Base-by-base conservation (phyloP, 2,329 filamentous ascomycete genomes). In the Simplicillium sp. region DNA sequence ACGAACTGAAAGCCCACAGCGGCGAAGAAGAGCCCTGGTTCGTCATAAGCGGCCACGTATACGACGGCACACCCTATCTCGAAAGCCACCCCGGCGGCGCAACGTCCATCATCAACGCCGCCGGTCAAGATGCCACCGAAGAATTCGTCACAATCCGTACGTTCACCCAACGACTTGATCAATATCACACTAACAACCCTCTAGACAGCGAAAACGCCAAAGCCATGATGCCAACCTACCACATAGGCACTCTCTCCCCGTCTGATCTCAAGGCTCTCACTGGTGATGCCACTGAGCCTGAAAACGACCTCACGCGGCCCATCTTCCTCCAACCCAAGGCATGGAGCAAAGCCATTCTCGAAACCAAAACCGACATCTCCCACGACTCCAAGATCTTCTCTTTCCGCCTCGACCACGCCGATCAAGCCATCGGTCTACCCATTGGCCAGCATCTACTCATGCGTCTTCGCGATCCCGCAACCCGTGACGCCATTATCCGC, bases 71-170 rank as follows among this genome's bases (percentile, higher is more conserved):
- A 1, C 62, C 65, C 2, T 95, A 92, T 56, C 65, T 96, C 12
- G 75, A 87, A 46, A 82, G 71, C 1, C 89, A 96, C 57, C 89
- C 89, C 0, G 89, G 89, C 39, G 89, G 89, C 38, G 87, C 86
- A 3, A 77, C 83, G 47, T 92, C 86, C 52, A 95, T 96, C 54
- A 72, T 83, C 40, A 81, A 81, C 20, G 86, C 82, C 3, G 88
- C 87, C n/a, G 87, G 81, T 0, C 69, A 85, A 51, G 88, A 96
- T 59, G 77, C 77, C 9, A 85, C 84, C 0, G 89, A 95, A 53
- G 89, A 96, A 50, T 96, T 95, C 57, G 76, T 94, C 65, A 83
- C 85, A 12, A 96, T 96, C 52, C 88, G 86, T 90, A 69, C 71
- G 84, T 71, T 13, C 12, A 29, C n/a, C 8, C 9, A 15, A 34